These are phyloP conservation scores for Fusarium sororula DNA, from an alignment of 2,329 filamentous ascomycete species.

Conservation along the genomic window DNA sequence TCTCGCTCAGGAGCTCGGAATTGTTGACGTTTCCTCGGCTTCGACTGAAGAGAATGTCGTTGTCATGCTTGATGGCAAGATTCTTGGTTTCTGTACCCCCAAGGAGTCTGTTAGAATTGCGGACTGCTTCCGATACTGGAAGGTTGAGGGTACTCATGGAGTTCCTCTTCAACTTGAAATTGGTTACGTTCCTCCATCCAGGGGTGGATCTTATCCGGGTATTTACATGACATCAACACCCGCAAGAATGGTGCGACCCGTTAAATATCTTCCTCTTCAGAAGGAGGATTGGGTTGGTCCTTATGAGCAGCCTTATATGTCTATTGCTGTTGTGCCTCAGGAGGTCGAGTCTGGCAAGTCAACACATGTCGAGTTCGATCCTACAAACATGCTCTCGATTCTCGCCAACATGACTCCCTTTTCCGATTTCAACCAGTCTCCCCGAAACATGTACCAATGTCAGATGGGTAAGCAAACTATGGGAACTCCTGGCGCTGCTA, in stretches of 20 bases:
- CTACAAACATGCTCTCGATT: constrained; percentile 97
- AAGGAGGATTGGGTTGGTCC: constrained; percentile 90
- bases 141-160: constrained; percentile 84
- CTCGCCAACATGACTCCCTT: constrained; percentile 99
- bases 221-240: constrained; percentile 91
- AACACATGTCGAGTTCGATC: constrained; percentile 92
- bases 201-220: constrained; percentile 94
- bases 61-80: constrained; percentile 88
- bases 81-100: constrained; percentile 90
- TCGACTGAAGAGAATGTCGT: constrained; percentile 85
- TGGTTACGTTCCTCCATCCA: constrained; percentile 87
- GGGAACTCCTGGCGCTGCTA: constrained; percentile 90
- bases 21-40: constrained; percentile 78
- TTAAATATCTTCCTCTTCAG: constrained; percentile 89
- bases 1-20: constrained; percentile 81
- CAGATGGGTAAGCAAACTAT: constrained; percentile 99
- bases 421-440: constrained; percentile 98
- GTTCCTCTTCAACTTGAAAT: constrained; percentile 89
- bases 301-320: constrained; percentile 98
- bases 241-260: constrained; percentile 87
- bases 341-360: constrained; percentile 90
- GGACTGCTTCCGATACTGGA: constrained; percentile 92
- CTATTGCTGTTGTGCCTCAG: constrained; percentile 88
- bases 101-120: constrained; percentile 83
- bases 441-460: constrained; percentile 99